Base-by-base conservation (phyloP, 306 rosid genomes). In the Castanopsis chinensis region DNA sequence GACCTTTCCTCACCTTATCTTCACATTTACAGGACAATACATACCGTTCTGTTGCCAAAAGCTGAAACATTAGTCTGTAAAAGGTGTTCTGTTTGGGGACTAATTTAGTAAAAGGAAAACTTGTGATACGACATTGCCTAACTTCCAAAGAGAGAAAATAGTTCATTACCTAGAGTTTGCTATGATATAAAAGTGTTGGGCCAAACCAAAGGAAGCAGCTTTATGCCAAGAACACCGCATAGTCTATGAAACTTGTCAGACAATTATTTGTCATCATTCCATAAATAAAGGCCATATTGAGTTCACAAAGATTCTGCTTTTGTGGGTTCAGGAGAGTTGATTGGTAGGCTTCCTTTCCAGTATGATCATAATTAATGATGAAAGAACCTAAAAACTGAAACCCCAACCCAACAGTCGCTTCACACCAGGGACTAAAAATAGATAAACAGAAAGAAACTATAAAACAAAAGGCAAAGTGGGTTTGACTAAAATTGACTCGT, bases 401-500 rank as follows among this genome's bases (percentile, higher is more conserved):
- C 74, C 87, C 79, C 71, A 79, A 85, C 67, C 78, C 75, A 78
- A 77, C 76, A 84, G 78, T 78, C 78, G 78, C 80, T 80, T 77
- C 84, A 80, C 69, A 81, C 30, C 53, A 37, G 64, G 69, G 78
- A 80, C 81, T 73, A 82, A 79, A 79, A 49, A 57, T 49, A 57
- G 59, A 43, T 55, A 73, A 75, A 71, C 28, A 33, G 72, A 55
- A 12, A 41, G 83, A 83, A 86, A 85, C 19, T 75, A 80, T 49
- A 78, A 83, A 82, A 86, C 83, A 69, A 83, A 87, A 91, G 94
- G 88, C 21, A 88, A 92, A 83, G 90, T 57, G 82, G 81, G 85
- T 89, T 90, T 94, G 97, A 92, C 95, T 85, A 90, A 78, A 87
- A 86, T 72, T 82, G 88, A 86, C 76, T 73, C 52, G 86, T 81